Conservation (phyloP, 2,329 filamentous ascomycete genomes). For the Colletotrichum sp. region DNA sequence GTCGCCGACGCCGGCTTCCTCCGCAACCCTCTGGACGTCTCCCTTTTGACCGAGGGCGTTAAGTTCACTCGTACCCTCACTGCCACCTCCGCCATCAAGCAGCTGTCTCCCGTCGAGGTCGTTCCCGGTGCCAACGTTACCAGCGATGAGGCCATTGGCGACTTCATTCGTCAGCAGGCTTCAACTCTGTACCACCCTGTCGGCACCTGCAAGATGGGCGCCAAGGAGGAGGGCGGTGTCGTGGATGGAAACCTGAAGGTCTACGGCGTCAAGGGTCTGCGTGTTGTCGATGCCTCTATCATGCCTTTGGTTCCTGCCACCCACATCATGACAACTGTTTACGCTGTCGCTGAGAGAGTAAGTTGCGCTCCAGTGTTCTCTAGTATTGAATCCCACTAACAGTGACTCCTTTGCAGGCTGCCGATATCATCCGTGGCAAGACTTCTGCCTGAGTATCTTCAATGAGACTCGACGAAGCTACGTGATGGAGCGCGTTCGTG, state of each 20-base stretch:
- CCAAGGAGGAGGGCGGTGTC: constrained; percentile 32
- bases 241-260: constrained; percentile 33
- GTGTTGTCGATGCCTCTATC: constrained; percentile 33
- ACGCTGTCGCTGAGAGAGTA: constrained; percentile 38
- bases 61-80: constrained; percentile 37
- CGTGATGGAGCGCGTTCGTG: not conserved
- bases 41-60: constrained; percentile 31
- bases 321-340: constrained; percentile 38
- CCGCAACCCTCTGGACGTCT: constrained; percentile 41
- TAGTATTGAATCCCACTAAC: not conserved
- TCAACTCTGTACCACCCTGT: constrained; percentile 38
- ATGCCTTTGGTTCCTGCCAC: constrained; percentile 33
- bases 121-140: constrained; percentile 15
- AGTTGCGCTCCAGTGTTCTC: not conserved
- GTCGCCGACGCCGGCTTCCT: constrained; percentile 42
- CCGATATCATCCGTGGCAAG: constrained; percentile 8
- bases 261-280: constrained; percentile 30
- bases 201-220: constrained; percentile 38
- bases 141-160: constrained; percentile 2
- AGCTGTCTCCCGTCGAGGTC: constrained; percentile 7
- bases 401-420: not conserved
- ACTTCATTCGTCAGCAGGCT: constrained; percentile 9
- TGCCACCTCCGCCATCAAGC: not conserved
- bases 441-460: not conserved
- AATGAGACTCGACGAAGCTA: not conserved